A percentile compares a stretch with the other conserved stretches of the same genome.
Conservation (phyloP, 2,329 filamentous ascomycete species). For the Claviceps spartinae region DNA sequence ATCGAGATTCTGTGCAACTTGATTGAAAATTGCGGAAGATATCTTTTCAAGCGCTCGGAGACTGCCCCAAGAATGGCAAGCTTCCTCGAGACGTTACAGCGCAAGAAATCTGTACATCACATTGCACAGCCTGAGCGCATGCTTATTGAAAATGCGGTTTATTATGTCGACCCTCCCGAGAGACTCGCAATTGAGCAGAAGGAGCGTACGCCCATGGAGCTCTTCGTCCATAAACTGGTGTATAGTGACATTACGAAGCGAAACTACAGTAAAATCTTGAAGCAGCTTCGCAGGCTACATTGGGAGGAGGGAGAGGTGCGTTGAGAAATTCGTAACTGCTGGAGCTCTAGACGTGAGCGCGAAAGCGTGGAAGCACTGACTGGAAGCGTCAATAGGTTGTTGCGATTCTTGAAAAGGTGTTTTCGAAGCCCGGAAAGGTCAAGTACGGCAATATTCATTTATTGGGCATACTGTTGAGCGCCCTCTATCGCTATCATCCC, state of each 20-base stretch:
- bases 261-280: constrained; percentile 84
- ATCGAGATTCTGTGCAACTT: constrained; percentile 97
- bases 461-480: constrained; percentile 76
- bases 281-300: constrained; percentile 87
- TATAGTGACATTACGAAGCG: constrained; percentile 91
- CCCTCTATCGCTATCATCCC: constrained; percentile 82
- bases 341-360: not conserved
- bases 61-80: constrained; percentile 86
- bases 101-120: constrained; percentile 92
- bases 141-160: constrained; percentile 95
- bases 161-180: constrained; percentile 93
- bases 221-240: constrained; percentile 84
- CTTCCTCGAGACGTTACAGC: constrained; percentile 86
- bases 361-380: not conserved
- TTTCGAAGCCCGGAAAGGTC: constrained; percentile 91
- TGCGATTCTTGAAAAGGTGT: constrained; percentile 71
- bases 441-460: constrained; percentile 96
- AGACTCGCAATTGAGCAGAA: constrained; percentile 92
- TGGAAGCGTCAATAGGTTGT: constrained; percentile 40
- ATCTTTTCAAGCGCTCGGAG: constrained; percentile 81
- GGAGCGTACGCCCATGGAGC: constrained; percentile 82
- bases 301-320: constrained; percentile 83
- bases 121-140: constrained; percentile 93
- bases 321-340: not conserved
- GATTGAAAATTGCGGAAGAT: constrained; percentile 90